A percentile compares a stretch with the other conserved stretches of the same genome.
Conservation (phyloP, 2,329 filamentous ascomycete species). For the Hypoxylon rubiginosum region DNA sequence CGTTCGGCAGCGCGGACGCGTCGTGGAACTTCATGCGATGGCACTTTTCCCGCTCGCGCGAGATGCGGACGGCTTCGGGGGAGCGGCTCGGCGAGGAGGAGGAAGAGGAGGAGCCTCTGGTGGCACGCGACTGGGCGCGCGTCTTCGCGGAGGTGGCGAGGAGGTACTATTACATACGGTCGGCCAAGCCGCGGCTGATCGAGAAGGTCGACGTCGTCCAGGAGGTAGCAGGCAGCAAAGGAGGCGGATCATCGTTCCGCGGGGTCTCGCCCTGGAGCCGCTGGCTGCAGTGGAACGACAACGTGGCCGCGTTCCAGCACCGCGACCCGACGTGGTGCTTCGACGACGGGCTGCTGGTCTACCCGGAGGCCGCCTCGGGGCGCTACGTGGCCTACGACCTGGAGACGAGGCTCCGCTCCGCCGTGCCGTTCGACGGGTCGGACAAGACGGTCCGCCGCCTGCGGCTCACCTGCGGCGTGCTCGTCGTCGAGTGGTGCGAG, state of each 20-base stretch:
- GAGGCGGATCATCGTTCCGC: slow-evolving; percentile 40
- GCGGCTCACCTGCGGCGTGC: slow-evolving; percentile 65
- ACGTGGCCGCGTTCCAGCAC: slow-evolving; percentile 59
- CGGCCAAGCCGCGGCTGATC: slow-evolving; percentile 61
- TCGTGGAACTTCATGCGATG: slow-evolving; percentile 62
- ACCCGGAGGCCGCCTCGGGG: slow-evolving; percentile 54
- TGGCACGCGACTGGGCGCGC: slow-evolving; percentile 56
- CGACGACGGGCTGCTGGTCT: slow-evolving; percentile 69
- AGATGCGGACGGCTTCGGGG: slow-evolving; percentile 57
- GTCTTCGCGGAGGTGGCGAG: slow-evolving; percentile 65
- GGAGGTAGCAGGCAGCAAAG: slow-evolving; percentile 41
- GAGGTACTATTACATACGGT: slow-evolving; percentile 67
- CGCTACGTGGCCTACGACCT: slow-evolving; percentile 65
- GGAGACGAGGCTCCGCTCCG: slow-evolving; percentile 56
- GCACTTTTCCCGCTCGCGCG: slow-evolving; percentile 67
- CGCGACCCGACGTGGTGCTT: slow-evolving; percentile 65
- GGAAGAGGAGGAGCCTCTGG: no score
- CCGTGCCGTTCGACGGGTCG: slow-evolving; percentile 64
- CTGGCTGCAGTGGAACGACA: slow-evolving; percentile 58
- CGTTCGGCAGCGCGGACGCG: slow-evolving; percentile 63
- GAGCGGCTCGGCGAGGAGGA: slow-evolving; percentile 23
- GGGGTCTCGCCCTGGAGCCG: slow-evolving; percentile 62
- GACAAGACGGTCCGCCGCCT: slow-evolving; percentile 67
- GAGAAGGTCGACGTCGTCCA: slow-evolving; percentile 60
- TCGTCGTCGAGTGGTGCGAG: slow-evolving; percentile 76